Base-by-base conservation (phyloP, 768 basidiomycete species). In the Tephrocybe sp. region DNA sequence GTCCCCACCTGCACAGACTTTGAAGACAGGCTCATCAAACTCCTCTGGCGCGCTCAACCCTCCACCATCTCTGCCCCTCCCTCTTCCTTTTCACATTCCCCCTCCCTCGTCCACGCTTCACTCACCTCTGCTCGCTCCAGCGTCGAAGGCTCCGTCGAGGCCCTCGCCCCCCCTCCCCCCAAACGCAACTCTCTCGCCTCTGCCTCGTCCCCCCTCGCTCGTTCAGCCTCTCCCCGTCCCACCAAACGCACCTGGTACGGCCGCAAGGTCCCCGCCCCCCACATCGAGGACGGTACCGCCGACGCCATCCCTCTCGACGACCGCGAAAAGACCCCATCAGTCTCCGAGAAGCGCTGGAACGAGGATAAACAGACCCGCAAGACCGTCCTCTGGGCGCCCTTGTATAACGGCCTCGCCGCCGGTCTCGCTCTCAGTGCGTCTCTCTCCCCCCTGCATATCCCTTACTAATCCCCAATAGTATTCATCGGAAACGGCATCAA, bases 21-120 rank as follows among this genome's bases (percentile, higher is more conserved):
- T 58, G 87, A 90, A 52, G 80, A 85, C 13, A 79, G 82, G 30
- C 76, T 94, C 62, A 91, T 92, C 70, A 83, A 84, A 56, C 83
- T 89, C 39, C 84, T 94, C 18, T 92, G 90, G 89, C 68, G 78
- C 47, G 70, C 75, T 7, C 69, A 78, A 49, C 68, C 76, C 54
- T 46, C 69, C 53, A 54, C 68, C 54, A 34, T 64, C 56, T 27
- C 54, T 40, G 7, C 50, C 1, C n/a, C 48, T 9, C 66, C 75
- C 52, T 53, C 71, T 53, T 52, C 68, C 56, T 19, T 55, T 45
- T 15, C 47, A 16, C 19, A 26, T 26, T 27, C 46, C 43, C 18
- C 19, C 16, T 30, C 47, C 12, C 46, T 40, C 47, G 26, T 26
- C 12, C 36, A 5, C 32, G 32, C 8, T 19, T 30, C 38, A 25